phyloP scores from a whole-genome alignment of 345 rosid species.

The Raphanus sativus region DNA sequence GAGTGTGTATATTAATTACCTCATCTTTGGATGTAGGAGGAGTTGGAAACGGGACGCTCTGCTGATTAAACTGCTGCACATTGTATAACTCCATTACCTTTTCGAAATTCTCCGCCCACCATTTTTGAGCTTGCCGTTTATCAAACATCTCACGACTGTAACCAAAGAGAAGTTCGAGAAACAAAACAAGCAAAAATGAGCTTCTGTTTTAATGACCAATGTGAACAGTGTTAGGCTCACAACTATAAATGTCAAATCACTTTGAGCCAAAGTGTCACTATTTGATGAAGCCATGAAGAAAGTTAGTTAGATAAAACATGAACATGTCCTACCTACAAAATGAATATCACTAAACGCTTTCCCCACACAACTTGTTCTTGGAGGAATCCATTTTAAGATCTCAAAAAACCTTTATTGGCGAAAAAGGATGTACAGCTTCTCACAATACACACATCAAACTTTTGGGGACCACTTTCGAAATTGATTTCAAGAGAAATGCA shows the following conservation, averaged over 20 bases:
- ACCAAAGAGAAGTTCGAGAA: slow-evolving; percentile 15
- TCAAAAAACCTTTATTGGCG: slow-evolving; percentile 34
- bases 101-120: slow-evolving; percentile 95
- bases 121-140: slow-evolving; percentile 96
- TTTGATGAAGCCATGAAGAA: not conserved
- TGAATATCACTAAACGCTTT: slow-evolving; percentile 13
- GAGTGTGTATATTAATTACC: slow-evolving; percentile 41
- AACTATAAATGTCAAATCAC: no score
- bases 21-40: slow-evolving; percentile 74
- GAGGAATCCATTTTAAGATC: slow-evolving; percentile 29
- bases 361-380: slow-evolving; percentile 25
- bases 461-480: slow-evolving; percentile 38
- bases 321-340: slow-evolving; percentile 13
- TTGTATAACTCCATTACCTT: slow-evolving; percentile 94
- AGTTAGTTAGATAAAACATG: slow-evolving; percentile 9
- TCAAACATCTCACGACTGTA: slow-evolving; percentile 89
- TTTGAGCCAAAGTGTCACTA: not conserved
- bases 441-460: not conserved
- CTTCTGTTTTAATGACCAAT: no score
- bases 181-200: not conserved
- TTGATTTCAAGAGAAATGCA: slow-evolving; percentile 26
- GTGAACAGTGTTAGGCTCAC: no score
- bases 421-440: slow-evolving; percentile 28
- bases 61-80: slow-evolving; percentile 71
- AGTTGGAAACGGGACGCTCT: slow-evolving; percentile 68